Evolutionary conservation across 2,329 filamentous ascomycete species (phyloP), one percentile per base, ranked within the genome.

Genomic region (Pseudocercospora pini-densiflorae): DNA sequence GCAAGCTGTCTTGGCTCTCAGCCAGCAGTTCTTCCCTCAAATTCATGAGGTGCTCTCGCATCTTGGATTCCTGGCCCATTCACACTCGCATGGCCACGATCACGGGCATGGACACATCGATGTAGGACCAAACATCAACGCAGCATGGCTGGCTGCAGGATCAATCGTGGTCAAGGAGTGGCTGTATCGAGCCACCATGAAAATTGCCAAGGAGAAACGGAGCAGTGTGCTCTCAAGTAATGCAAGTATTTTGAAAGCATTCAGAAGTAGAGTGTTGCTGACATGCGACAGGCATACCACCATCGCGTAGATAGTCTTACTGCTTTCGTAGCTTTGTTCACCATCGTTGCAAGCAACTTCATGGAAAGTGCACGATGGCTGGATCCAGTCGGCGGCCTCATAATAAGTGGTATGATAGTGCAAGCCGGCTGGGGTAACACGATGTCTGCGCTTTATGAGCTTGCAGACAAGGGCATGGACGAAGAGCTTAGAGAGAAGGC

Each of bases 161-260:
- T 97, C 93, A 1, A 95, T 99, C 64, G 80, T 93, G 27, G 84
- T 98, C 74, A 99, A 99, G 81, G 95, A 99, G 80, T 99, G 94
- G 92, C 84, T 99, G 27, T 99, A 98, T 78, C 90, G 91, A 83
- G 93, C 94, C 70, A 99, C 94, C 95, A 88, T 98, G 90, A 98
- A 97, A 83, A 89, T 99, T 67, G 95, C 95, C 54, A 89, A 89
- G 73, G 92, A 97, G 80, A 92, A 94, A 78, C 97, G 97, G 77
- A 98, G 94, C 12, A 96, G 94, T 6, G 93, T 99, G 66, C 88
- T 99, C 24, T 94, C 94, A 45, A 97, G 94, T 65, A 99, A 99
- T 77, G 94, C 68, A 49, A 63, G 69, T 68, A 29, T 14, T 14
- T 19, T 54, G 16, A n/a, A 55, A 24, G n/a, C 27, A 3, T 33